Conservation (phyloP, 441 rosid genomes). For the Theobroma grandiflorum region DNA sequence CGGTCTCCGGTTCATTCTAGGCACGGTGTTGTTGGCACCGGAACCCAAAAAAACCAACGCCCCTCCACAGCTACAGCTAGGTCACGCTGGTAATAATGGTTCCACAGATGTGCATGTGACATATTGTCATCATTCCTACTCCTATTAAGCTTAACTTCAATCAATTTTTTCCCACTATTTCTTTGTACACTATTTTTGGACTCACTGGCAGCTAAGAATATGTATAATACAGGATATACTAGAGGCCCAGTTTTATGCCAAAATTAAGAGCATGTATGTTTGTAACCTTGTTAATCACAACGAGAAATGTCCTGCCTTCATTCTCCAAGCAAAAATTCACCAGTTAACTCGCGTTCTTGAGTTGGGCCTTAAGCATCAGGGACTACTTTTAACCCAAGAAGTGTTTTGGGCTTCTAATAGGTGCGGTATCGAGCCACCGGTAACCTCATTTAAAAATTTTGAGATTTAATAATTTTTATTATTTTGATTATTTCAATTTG, state of each 20-base stretch:
- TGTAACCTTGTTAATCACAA: background rate
- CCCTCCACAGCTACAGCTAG: slow-evolving; percentile 1
- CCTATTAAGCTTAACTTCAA: background rate
- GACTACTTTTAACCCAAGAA: too few relatives aligned
- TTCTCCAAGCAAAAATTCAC: background rate
- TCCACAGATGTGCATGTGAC: background rate
- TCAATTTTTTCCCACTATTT: background rate
- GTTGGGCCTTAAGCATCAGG: too few relatives aligned
- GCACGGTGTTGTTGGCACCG: background rate
- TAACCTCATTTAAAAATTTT: too few relatives aligned
- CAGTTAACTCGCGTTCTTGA: too few relatives aligned
- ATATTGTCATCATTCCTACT: background rate
- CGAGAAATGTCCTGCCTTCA: background rate
- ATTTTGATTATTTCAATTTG: too few relatives aligned
- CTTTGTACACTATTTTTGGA: background rate
- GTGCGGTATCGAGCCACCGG: too few relatives aligned
- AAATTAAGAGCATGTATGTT: background rate
- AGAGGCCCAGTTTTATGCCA: slow-evolving; percentile 20
- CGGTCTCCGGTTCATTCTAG: background rate
- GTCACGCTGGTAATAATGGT: background rate
- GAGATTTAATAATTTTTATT: too few relatives aligned
- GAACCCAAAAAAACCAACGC: background rate
- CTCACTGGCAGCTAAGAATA: background rate
- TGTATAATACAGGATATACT: slow-evolving; percentile 2
- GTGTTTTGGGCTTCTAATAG: too few relatives aligned